Base-by-base conservation (phyloP, 257 asterid genomes). In the Plantago ovata region DNA sequence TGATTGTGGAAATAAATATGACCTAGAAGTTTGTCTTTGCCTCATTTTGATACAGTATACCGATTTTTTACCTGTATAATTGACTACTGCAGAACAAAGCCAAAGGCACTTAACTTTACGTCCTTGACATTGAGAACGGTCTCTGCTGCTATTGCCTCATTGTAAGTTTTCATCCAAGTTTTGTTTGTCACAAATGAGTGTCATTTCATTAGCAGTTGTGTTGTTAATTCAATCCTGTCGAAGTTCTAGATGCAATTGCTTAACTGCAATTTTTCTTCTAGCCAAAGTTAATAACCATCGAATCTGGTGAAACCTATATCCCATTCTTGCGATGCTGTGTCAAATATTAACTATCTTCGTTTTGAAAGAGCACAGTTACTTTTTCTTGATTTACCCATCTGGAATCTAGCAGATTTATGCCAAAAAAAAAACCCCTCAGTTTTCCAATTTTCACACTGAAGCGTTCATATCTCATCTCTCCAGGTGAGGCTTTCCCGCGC, bases 51-150 rank as follows among this genome's bases (percentile, higher is more conserved):
- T 49, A 20, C 13, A 55, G 69, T 62, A 46, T 33, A 57, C n/a
- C 16, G 56, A 45, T 64, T 39, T 28, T 4, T 28, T 42, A 23
- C 60, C 48, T 41, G 52, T 57, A 40, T 53, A 12, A 38, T 44
- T 40, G 20, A 15, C 49, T 60, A 47, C 50, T 66, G 81, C 85
- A 82, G 94, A 80, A 76, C 41, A 70, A 66, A 45, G 63, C 80
- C 55, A 80, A 64, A 63, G 68, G 53, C 36, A 63, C 65, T 44
- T 82, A 71, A 32, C 13, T 18, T 58, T 63, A 58, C 52, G 50
- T 33, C 28, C 13, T 55, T 43, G 41, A 24, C 45, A 53, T 62
- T 45, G 13, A 39, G 38, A 38, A 43, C 60, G 56, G 16, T 16
- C 38, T 7, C 32, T 41, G 45, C n/a, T 38, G 64, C 67, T 43